Conservation (phyloP, 371 early-diverging fungal species). For the Dinochytrium kinnereticum region DNA sequence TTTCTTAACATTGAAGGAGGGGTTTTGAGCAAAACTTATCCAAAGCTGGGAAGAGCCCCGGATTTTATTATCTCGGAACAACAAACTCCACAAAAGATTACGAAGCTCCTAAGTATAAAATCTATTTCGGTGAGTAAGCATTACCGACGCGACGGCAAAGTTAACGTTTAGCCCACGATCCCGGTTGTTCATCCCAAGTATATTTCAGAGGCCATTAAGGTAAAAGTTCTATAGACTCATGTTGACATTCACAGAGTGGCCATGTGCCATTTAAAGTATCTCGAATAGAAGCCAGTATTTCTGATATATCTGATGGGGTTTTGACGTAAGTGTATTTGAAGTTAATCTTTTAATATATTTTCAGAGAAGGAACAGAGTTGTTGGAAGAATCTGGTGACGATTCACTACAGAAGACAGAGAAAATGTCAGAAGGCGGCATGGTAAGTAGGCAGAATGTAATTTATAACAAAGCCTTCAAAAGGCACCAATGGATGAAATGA, state of each 20-base stretch:
- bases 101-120: neutral
- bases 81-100: neutral
- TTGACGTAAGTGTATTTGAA: neutral
- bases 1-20: too few relatives aligned
- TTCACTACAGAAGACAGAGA: too few relatives aligned
- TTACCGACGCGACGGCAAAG: neutral
- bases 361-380: too few relatives aligned
- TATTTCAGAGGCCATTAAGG: neutral
- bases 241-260: neutral
- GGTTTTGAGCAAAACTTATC: too few relatives aligned
- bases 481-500: too few relatives aligned
- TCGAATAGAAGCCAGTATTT: neutral
- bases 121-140: neutral
- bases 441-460: too few relatives aligned
- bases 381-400: too few relatives aligned
- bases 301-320: neutral
- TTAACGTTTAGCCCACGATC: neutral
- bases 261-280: neutral
- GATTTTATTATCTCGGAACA: too few relatives aligned
- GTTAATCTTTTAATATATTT: too few relatives aligned
- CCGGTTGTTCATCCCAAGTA: neutral
- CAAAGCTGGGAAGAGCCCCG: too few relatives aligned
- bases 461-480: too few relatives aligned
- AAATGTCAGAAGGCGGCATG: too few relatives aligned
- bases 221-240: neutral